Conservation (phyloP, 164 flowering plant species). For the Annona cherimola region DNA sequence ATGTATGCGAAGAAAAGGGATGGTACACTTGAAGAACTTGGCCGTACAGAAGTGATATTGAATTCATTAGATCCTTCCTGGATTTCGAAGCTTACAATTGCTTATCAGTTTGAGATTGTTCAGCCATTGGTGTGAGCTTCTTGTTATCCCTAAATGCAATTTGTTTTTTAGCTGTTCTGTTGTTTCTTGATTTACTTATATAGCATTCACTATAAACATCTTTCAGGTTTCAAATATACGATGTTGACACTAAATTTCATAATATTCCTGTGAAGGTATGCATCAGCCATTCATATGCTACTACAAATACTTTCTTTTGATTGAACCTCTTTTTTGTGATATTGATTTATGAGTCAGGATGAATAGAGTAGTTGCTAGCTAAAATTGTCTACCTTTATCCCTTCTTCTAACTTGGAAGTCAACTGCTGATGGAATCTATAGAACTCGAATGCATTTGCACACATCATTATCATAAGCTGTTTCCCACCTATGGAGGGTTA, state of each 20-base stretch:
- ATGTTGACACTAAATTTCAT: conserved; percentile 78
- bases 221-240: conserved; percentile 76
- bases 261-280: conserved; percentile 71
- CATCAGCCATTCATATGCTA: background rate
- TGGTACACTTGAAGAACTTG: conserved; percentile 67
- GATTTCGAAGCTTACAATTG: conserved; percentile 49
- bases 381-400: background rate
- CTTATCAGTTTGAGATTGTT: conserved; percentile 75
- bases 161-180: background rate
- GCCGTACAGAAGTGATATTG: conserved; percentile 79
- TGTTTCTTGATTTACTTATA: conserved; percentile 7
- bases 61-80: conserved; percentile 70
- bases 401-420: background rate
- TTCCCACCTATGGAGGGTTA: no score
- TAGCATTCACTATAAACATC: conserved; percentile 7
- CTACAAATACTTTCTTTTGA: no score
- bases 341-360: background rate
- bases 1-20: conserved; percentile 59
- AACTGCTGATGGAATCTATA: background rate
- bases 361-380: background rate
- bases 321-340: no score
- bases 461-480: no score
- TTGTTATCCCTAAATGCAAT: background rate
- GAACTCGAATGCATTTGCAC: background rate
- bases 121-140: conserved; percentile 73